A percentile compares a stretch with the other conserved stretches of the same genome.
These are phyloP conservation scores for Oemleria cerasiformis DNA, from an alignment of 306 rosid species.

Conservation along the genomic window DNA sequence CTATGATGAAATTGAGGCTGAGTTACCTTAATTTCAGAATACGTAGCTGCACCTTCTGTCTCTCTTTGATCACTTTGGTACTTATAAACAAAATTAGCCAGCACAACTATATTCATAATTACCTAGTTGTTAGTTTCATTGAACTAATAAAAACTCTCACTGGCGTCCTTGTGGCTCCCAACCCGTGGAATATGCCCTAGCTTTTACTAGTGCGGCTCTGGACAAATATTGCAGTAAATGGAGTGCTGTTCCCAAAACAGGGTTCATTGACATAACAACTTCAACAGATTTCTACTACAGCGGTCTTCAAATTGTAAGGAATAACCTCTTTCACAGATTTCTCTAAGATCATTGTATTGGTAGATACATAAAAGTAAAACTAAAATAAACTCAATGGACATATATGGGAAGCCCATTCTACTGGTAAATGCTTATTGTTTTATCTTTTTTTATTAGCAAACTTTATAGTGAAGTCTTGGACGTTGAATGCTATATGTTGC, in stretches of 20 bases:
- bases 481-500: too few species aligned
- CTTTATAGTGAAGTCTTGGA: too few species aligned
- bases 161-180: constrained; percentile 2
- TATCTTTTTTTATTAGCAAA: too few species aligned
- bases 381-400: too few species aligned
- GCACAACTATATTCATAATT: neutral
- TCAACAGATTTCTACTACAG: constrained; percentile 96
- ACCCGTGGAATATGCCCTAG: constrained; percentile 95
- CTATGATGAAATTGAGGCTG: constrained; percentile 98
- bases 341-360: too few species aligned
- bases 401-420: too few species aligned
- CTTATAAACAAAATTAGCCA: neutral
- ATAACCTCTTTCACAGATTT: too few species aligned
- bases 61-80: too few species aligned
- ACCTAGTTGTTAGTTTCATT: neutral
- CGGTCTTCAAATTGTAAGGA: constrained; percentile 98
- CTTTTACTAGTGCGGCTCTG: constrained; percentile 94
- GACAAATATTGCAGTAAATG: constrained; percentile 94
- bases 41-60: too few species aligned
- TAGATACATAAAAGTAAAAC: too few species aligned
- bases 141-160: neutral
- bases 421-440: too few species aligned
- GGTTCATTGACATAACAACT: constrained; percentile 92
- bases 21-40: too few species aligned
- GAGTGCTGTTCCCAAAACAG: constrained; percentile 95